phyloP scores from a whole-genome alignment of 1,284 basidiomycete genomes.

The Malassezia globosa region DNA sequence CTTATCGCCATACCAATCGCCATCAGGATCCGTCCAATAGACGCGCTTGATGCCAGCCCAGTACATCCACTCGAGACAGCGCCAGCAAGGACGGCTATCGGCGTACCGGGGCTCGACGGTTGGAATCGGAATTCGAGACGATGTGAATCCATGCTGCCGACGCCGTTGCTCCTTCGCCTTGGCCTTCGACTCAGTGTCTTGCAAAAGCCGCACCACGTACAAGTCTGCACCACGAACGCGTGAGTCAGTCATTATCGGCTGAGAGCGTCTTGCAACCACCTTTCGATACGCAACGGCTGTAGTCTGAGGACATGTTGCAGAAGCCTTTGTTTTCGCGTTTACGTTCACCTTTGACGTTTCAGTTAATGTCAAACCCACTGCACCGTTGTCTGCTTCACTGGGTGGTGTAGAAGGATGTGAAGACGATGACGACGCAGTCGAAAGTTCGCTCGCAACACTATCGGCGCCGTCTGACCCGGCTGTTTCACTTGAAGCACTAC shows the following conservation, averaged over 20 bases:
- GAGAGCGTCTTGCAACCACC: not conserved
- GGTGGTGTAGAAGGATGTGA: slow-evolving; percentile 5
- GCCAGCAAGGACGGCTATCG: slow-evolving; percentile 21
- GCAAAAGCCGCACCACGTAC: slow-evolving; percentile 20
- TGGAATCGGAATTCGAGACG: not conserved
- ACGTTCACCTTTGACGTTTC: not conserved
- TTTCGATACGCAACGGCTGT: slow-evolving; percentile 6
- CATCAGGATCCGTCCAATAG: slow-evolving; percentile 17
- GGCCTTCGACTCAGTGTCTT: slow-evolving; percentile 20
- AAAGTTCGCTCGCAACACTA: not conserved
- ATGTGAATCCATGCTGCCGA: not conserved
- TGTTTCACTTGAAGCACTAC: slow-evolving; percentile 1
- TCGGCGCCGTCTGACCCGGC: not conserved
- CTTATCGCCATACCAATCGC: slow-evolving; percentile 19
- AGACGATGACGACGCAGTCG: not conserved
- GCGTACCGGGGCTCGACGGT: slow-evolving; percentile 14
- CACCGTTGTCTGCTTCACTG: not conserved
- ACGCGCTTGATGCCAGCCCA: slow-evolving; percentile 24
- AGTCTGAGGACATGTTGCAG: not conserved
- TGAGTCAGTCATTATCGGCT: slow-evolving; percentile 6
- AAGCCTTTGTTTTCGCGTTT: not conserved
- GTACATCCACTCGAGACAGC: slow-evolving; percentile 22
- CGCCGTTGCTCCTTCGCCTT: slow-evolving; percentile 18
- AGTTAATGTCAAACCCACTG: not conserved
- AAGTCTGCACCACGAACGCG: slow-evolving; percentile 19